These are phyloP conservation scores for Arachis monticola DNA, from an alignment of 331 rosid genomes.

Conservation along the genomic window DNA sequence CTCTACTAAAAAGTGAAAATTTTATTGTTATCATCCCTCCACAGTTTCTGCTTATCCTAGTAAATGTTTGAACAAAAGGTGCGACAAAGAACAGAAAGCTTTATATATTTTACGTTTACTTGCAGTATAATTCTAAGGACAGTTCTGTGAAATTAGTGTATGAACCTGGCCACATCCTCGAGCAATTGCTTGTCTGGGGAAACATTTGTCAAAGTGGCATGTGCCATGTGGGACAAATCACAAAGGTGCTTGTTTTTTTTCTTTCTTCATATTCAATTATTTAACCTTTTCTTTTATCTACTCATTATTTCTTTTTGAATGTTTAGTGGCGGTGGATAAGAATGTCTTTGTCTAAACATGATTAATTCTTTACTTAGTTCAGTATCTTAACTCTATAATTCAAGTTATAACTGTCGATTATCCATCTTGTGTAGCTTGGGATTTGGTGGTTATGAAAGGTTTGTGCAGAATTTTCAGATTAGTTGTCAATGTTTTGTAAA, in stretches of 20 bases:
- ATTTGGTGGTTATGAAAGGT: conserved; percentile 98
- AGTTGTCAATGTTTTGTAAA: conserved; percentile 27
- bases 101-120: conserved; percentile 37
- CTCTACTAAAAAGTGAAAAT: conserved; percentile 2
- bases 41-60: not conserved
- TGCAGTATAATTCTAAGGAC: conserved; percentile 92
- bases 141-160: conserved; percentile 91
- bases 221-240: conserved; percentile 75
- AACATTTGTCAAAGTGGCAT: conserved; percentile 63
- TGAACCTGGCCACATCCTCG: conserved; percentile 95
- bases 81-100: no score
- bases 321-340: conserved; percentile 66
- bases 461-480: conserved; percentile 41
- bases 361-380: conserved; percentile 8
- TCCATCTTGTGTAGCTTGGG: conserved; percentile 79
- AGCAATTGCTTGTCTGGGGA: conserved; percentile 82
- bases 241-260: conserved; percentile 69
- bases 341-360: conserved; percentile 70
- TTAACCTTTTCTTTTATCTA: no score
- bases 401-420: conserved; percentile 34
- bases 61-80: not conserved
- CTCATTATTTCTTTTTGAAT: no score
- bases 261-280: no score
- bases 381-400: conserved; percentile 36
- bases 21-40: not conserved